Conservation (phyloP, 208 protist genomes). For the Acanthamoeba sp. region DNA sequence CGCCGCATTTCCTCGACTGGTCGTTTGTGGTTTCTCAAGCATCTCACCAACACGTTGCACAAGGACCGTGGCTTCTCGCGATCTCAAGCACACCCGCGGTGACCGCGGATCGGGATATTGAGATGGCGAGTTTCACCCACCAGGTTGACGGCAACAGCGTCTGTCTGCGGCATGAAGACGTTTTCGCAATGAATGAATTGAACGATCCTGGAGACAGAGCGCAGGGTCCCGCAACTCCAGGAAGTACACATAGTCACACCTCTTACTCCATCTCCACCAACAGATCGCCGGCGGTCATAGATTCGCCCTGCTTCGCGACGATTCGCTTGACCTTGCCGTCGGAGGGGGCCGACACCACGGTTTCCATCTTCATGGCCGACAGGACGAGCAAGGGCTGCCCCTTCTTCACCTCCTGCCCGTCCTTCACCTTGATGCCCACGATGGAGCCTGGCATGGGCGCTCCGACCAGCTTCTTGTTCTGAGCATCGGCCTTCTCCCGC, state of each 20-base stretch:
- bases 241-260: neutral
- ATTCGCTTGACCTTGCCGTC: conserved; percentile 67
- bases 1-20: too few relatives aligned
- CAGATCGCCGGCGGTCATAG: conserved; percentile 66
- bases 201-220: too few relatives aligned
- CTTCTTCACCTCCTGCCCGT: conserved; percentile 91
- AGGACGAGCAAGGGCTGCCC: conserved; percentile 93
- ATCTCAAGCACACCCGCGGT: too few relatives aligned
- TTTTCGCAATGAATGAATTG: too few relatives aligned
- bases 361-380: conserved; percentile 98
- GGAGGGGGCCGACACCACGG: conserved; percentile 49
- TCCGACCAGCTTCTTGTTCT: conserved; percentile 56
- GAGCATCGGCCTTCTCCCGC: conserved; percentile 4
- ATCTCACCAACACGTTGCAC: too few relatives aligned
- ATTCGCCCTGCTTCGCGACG: conserved; percentile 59
- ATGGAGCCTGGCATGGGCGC: conserved; percentile 96
- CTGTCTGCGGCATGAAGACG: too few relatives aligned
- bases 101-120: too few relatives aligned
- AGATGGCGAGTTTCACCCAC: too few relatives aligned
- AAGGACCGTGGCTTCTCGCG: too few relatives aligned
- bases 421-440: conserved; percentile 90
- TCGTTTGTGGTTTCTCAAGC: too few relatives aligned
- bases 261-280: conserved; percentile 59
- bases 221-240: too few relatives aligned
- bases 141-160: too few relatives aligned